Base-by-base conservation (phyloP, 345 rosid species). In the Salix arbutifolia region DNA sequence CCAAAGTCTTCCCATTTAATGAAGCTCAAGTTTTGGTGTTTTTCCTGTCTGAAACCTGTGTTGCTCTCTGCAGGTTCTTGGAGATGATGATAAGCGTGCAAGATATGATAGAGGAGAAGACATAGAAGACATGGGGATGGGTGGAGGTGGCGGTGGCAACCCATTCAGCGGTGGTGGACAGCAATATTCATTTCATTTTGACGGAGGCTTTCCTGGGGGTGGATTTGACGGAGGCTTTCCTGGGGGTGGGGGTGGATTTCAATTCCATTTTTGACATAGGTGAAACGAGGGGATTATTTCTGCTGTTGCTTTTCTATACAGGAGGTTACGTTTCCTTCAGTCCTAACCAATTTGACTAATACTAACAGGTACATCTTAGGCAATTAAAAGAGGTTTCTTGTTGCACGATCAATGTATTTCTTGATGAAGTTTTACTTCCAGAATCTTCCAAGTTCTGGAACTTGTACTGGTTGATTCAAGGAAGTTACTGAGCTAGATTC, bases 51-150 rank as follows among this genome's bases (percentile, higher is more conserved):
- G 65, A 80, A 66, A 0, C 16, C 1, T 76, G 65, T 72, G 26
- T 66, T 77, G 42, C 56, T 21, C 69, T 40, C 71, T 40, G 31
- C 79, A 96, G 99, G 87, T 96, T 74, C 97, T 96, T 58, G 88
- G 93, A 62, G 98, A 96, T 61, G 99, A 96, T 26, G 97, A 96
- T 52, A 96, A 96, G 77, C 90, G 98, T 17, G 64, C 90, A 13
- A 91, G 97, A 82, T 96, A 80, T 73, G 98, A 96, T 80, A 88
- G 97, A 82, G 99, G 99, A 74, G 99, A 96, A 82, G 99, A 96
- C 79, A 81, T 96, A 21, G 98, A 96, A 74, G 98, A 94, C 30
- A 87, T 87, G 88, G 92, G 95, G 48, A 93, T 88, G 91, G 98
- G 97, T 0, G 92, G 90, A 25, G 90, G 89, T 0, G 86, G 91